Evolutionary conservation across 2,329 filamentous ascomycete genomes (phyloP).

Genomic region (Claviceps pazoutovae): DNA sequence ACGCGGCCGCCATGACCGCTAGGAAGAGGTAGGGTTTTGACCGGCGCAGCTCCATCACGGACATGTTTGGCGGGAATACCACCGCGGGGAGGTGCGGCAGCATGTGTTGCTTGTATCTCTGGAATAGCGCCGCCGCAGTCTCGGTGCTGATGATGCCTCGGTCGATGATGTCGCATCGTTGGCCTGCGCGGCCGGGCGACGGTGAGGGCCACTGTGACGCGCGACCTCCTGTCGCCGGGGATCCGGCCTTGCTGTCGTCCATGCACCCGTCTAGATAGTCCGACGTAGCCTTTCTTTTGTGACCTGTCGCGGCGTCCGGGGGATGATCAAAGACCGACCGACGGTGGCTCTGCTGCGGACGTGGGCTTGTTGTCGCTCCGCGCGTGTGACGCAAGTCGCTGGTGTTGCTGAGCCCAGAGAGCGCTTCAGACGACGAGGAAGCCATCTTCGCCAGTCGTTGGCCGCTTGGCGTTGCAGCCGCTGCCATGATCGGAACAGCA

Average conservation of each 20-base stretch:
- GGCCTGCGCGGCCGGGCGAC: background rate
- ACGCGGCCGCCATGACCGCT: constrained; percentile 53
- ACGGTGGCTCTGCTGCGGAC: background rate
- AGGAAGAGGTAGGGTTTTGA: constrained; percentile 54
- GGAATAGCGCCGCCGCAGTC: constrained; percentile 40
- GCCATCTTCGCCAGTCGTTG: background rate
- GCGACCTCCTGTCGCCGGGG: background rate
- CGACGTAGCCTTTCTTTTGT: constrained; percentile 18
- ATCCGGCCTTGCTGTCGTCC: background rate
- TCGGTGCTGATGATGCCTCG: constrained; percentile 43
- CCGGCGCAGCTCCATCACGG: constrained; percentile 40
- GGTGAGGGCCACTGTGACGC: background rate
- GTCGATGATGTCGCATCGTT: constrained; percentile 37
- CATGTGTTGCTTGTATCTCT: constrained; percentile 46
- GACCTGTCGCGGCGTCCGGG: constrained; percentile 9
- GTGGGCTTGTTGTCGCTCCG: background rate
- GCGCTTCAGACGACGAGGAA: background rate
- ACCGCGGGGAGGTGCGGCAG: constrained; percentile 47
- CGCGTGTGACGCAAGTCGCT: background rate
- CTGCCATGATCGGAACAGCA: constrained; percentile 2
- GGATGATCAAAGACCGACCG: constrained; percentile 1
- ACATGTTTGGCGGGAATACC: constrained; percentile 40
- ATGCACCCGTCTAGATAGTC: constrained; percentile 10
- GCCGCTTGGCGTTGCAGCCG: background rate
- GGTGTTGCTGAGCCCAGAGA: background rate